A percentile compares a stretch with the other conserved stretches of the same genome.
These are phyloP conservation scores for Quaeritorhiza haematococci DNA, from an alignment of 371 early-diverging fungal genomes.

Conservation along the genomic window DNA sequence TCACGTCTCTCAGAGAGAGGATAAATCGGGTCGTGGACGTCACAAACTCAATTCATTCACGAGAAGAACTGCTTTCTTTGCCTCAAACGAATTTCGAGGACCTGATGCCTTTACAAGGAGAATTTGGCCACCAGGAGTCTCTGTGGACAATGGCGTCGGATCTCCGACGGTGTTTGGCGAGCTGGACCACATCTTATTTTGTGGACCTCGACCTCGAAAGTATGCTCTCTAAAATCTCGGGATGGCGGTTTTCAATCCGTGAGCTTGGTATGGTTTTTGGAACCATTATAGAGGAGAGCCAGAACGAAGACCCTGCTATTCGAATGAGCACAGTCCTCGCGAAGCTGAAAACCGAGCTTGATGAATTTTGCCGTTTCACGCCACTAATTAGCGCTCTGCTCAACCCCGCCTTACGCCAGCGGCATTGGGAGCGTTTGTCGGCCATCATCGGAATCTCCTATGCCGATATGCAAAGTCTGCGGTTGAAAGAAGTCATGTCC, in stretches of 20 bases:
- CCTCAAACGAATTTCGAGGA: too few relatives aligned
- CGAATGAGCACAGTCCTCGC: too few relatives aligned
- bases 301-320: too few relatives aligned
- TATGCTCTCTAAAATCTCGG: constrained; percentile 12
- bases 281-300: constrained; percentile 14
- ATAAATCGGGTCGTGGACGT: constrained; percentile 6
- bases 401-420: constrained; percentile 32
- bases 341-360: constrained; percentile 25
- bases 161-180: neutral
- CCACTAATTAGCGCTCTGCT: constrained; percentile 31
- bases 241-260: constrained; percentile 11
- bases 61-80: constrained; percentile 10
- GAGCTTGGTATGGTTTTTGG: neutral
- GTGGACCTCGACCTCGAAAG: constrained; percentile 20
- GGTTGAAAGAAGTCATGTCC: constrained; percentile 31
- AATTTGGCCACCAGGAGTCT: constrained; percentile 8
- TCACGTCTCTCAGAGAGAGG: constrained; percentile 8
- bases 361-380: constrained; percentile 31
- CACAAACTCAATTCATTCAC: constrained; percentile 12
- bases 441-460: constrained; percentile 31
- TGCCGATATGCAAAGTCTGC: constrained; percentile 27
- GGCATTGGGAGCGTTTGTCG: constrained; percentile 39
- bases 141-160: constrained; percentile 14
- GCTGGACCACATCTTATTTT: constrained; percentile 22
- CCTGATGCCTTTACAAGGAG: too few relatives aligned